Evolutionary conservation across 2,329 filamentous ascomycete species (phyloP).

Genomic region (Trichoderma lentiforme): DNA sequence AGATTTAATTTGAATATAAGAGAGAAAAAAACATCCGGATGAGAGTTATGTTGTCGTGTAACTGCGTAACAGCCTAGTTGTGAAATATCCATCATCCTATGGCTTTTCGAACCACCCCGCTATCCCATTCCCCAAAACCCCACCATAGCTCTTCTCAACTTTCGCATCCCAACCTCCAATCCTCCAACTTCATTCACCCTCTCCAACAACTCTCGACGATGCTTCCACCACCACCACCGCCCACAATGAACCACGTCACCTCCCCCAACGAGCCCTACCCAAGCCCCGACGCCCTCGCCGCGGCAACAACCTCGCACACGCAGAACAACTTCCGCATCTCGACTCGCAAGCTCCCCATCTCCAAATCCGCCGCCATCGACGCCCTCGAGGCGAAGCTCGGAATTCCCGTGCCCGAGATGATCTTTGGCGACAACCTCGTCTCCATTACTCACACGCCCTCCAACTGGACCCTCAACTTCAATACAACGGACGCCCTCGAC

Average conservation of each 20-base stretch:
- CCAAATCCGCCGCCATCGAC: constrained; percentile 87
- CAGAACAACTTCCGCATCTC: constrained; percentile 70
- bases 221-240: constrained; percentile 11
- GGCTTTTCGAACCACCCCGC: neutral
- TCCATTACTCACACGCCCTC: constrained; percentile 67
- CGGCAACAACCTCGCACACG: constrained; percentile 54
- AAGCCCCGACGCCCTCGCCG: constrained; percentile 45
- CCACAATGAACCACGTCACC: constrained; percentile 38
- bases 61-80: neutral
- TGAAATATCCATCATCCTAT: neutral
- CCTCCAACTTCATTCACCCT: neutral
- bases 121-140: neutral
- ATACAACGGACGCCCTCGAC: constrained; percentile 83
- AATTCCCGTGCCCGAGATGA: constrained; percentile 96
- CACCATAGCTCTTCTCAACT: neutral
- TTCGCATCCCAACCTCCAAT: neutral
- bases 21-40: neutral
- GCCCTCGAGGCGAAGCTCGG: constrained; percentile 73
- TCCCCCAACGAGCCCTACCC: constrained; percentile 54
- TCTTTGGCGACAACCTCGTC: constrained; percentile 93
- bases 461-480: constrained; percentile 79
- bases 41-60: neutral
- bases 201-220: neutral
- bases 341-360: constrained; percentile 88
- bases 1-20: neutral